These are phyloP conservation scores for Torrubiellomyces zombiae DNA, from an alignment of 2,329 filamentous ascomycete genomes.

Conservation along the genomic window DNA sequence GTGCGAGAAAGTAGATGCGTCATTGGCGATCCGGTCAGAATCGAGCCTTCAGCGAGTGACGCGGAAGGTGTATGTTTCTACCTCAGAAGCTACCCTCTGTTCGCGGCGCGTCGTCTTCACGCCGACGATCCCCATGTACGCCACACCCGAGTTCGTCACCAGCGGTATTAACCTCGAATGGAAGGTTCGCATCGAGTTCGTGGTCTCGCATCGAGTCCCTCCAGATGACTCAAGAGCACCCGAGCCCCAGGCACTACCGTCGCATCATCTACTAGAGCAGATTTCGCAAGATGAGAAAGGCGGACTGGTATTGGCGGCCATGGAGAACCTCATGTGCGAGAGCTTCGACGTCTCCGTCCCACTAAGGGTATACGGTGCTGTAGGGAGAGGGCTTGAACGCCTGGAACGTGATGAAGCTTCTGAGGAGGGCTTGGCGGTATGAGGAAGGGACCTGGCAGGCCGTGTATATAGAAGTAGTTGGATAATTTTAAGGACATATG, in stretches of 20 bases:
- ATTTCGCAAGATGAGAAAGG: conserved; percentile 66
- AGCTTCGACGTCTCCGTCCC: conserved; percentile 84
- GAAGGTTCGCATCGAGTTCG: conserved; percentile 84
- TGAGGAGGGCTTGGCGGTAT: conserved; percentile 27
- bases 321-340: conserved; percentile 66
- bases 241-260: conserved; percentile 9
- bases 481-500: not conserved
- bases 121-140: conserved; percentile 65
- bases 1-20: conserved; percentile 63
- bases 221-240: conserved; percentile 7
- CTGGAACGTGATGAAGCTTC: conserved; percentile 37
- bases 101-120: conserved; percentile 64
- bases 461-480: no score
- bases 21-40: conserved; percentile 68
- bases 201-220: conserved; percentile 45
- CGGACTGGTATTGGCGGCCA: conserved; percentile 53
- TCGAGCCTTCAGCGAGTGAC: conserved; percentile 79
- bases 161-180: conserved; percentile 77
- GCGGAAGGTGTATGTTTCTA: conserved; percentile 59
- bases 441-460: conserved; percentile 6
- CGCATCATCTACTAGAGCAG: conserved; percentile 52
- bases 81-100: conserved; percentile 71
- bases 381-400: conserved; percentile 38
- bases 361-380: conserved; percentile 59
- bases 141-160: conserved; percentile 84